Base-by-base conservation (phyloP, 1,284 basidiomycete genomes). In the Rhodotorula sp. region DNA sequence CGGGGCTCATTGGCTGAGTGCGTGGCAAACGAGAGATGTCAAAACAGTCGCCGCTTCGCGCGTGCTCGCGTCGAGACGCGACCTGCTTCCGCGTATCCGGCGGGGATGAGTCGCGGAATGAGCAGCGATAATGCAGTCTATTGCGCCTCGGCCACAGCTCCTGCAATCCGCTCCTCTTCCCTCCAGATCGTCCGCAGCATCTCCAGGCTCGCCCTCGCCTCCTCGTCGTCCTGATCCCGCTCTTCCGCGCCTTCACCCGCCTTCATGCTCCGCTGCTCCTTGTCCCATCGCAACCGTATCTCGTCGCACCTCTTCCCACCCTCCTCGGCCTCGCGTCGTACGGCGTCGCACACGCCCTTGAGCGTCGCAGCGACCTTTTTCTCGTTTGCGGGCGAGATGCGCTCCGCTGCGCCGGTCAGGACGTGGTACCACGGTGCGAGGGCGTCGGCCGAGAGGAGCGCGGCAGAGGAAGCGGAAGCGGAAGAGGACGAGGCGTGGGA, bases 381-480 rank as follows among this genome's bases (percentile, higher is more conserved):
- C 42, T 77, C 74, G 66, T 77, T 78, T 16, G 61, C 46, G 14
- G 63, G 50, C 21, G 74, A 73, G 56, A 78, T 61, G 16, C 58
- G 63, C 23, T 77, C 77, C 9, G 45, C 41, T 7, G 61, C 56
- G 4, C 77, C 77, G 10, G 54, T 44, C 41, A 77, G 46, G 59
- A 77, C 64, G 41, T 70, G 67, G 61, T 74, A 74, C 62, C 69
- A 75, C 21, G 74, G 67, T 14, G 66, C 63, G 27, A 77, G 63
- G 3, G 71, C 34, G 17, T 66, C 64, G 21, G 57, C 41, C 27
- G 46, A 58, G n/a, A 56, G 60, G 46, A 46, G 48, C 8, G 45
- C 48, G 21, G 21, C 50, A 23, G 48, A 16, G 64, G 17, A 45
- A 44, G 27, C 45, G 42, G 44, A 45, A 12, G 57, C 34, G 27